Conservation (phyloP, 331 rosid genomes). For the Stylosanthes scabra region DNA sequence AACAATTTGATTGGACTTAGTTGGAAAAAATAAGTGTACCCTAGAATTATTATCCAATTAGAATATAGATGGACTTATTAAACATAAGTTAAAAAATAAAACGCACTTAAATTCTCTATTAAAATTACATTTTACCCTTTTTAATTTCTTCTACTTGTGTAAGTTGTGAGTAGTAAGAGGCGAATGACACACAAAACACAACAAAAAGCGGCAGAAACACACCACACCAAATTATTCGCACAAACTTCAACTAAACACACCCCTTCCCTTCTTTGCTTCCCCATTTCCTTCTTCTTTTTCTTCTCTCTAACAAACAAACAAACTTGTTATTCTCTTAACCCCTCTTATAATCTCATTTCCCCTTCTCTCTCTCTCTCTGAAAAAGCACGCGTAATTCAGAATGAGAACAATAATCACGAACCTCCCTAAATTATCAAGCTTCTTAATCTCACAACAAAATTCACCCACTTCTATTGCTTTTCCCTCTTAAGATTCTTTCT, state of each 20-base stretch:
- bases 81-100: too few relatives aligned
- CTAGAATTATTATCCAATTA: too few relatives aligned
- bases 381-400: not conserved
- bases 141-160: too few relatives aligned
- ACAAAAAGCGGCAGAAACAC: not conserved
- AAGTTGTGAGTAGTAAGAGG: too few relatives aligned
- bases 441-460: conserved; percentile 10
- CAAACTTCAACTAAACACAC: not conserved
- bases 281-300: not conserved
- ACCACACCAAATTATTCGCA: not conserved
- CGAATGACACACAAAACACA: not conserved
- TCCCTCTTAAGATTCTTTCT: conserved; percentile 1
- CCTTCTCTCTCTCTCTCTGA: conserved; percentile 6
- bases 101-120: too few relatives aligned
- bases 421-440: conserved; percentile 22
- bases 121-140: too few relatives aligned
- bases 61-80: too few relatives aligned
- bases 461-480: not conserved
- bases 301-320: conserved; percentile 43
- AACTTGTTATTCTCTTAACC: conserved; percentile 50
- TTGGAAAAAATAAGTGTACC: too few relatives aligned
- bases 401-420: conserved; percentile 10
- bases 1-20: too few relatives aligned
- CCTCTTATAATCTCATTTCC: too few relatives aligned
- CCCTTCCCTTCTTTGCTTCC: not conserved